These are phyloP conservation scores for Blastocystis sp. DNA, from an alignment of 352 stramenopile species.

Conservation along the genomic window DNA sequence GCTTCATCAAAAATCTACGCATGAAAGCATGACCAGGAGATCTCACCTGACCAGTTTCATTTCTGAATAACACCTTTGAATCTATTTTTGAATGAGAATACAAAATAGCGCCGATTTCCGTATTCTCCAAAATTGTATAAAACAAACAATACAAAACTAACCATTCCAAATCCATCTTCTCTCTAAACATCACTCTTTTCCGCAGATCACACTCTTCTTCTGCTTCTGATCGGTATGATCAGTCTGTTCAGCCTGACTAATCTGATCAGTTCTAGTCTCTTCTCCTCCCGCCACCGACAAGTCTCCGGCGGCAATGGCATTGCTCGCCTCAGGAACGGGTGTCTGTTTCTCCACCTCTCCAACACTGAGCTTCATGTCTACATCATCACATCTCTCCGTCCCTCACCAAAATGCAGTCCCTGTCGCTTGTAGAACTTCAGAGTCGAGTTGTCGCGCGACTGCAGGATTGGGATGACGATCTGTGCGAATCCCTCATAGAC, in stretches of 20 bases:
- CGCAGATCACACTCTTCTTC: not conserved
- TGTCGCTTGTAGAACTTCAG: conserved; percentile 1
- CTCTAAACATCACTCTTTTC: not conserved
- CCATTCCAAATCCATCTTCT: conserved; percentile 46
- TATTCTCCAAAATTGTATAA: not conserved
- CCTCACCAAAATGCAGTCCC: not conserved
- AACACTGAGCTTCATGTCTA: conserved; percentile 36
- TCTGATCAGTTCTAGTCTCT: not conserved
- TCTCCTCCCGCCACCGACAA: not conserved
- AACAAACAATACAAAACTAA: conserved; percentile 20
- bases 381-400: no score
- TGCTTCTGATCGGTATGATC: not conserved
- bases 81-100: not conserved
- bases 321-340: not conserved
- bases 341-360: not conserved
- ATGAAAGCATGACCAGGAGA: not conserved
- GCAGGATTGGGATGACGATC: conserved; percentile 28
- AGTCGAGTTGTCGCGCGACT: not conserved
- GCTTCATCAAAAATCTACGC: conserved; percentile 88
- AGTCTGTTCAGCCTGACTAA: not conserved
- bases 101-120: not conserved
- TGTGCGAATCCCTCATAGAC: conserved; percentile 45
- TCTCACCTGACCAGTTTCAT: conserved; percentile 63
- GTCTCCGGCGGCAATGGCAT: not conserved
- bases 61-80: not conserved